A percentile compares a stretch with the other conserved stretches of the same genome.
Conservation (phyloP, 495 filamentous ascomycete species). For the Xanthoparmelia taractica region DNA sequence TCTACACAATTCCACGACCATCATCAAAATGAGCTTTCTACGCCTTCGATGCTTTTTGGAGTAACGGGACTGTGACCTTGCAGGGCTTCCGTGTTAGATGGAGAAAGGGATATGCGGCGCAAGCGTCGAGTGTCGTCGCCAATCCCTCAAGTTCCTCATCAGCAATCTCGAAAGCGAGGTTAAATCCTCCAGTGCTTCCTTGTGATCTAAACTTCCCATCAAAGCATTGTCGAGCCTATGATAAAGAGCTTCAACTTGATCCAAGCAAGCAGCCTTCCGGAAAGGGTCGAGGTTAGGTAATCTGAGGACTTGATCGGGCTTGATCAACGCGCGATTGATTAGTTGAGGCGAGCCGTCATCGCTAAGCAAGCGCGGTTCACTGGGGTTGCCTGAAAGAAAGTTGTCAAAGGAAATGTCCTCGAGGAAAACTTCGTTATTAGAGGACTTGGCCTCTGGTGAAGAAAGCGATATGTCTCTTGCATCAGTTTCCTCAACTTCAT, state of each 20-base stretch:
- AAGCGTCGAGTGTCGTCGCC: background rate
- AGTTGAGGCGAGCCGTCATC: constrained; percentile 7
- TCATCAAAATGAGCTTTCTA: too few relatives aligned
- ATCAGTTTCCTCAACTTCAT: background rate
- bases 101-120: constrained; percentile 1
- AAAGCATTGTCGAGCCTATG: background rate
- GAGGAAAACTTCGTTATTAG: background rate
- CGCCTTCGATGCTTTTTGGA: too few relatives aligned
- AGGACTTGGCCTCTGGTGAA: background rate
- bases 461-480: background rate
- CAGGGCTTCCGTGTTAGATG: background rate
- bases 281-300: constrained; percentile 7
- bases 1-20: too few relatives aligned
- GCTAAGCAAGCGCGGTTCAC: background rate
- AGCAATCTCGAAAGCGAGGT: constrained; percentile 6
- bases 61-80: too few relatives aligned
- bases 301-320: constrained; percentile 7
- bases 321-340: constrained; percentile 7
- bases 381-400: background rate
- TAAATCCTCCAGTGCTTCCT: constrained; percentile 3
- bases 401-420: constrained; percentile 16
- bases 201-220: background rate
- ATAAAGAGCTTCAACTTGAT: constrained; percentile 19
- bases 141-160: constrained; percentile 7
- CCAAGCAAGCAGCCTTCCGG: constrained; percentile 5